These are phyloP conservation scores for Taiozyma sp. DNA, from an alignment of 1,139 yeast genomes.

Conservation along the genomic window DNA sequence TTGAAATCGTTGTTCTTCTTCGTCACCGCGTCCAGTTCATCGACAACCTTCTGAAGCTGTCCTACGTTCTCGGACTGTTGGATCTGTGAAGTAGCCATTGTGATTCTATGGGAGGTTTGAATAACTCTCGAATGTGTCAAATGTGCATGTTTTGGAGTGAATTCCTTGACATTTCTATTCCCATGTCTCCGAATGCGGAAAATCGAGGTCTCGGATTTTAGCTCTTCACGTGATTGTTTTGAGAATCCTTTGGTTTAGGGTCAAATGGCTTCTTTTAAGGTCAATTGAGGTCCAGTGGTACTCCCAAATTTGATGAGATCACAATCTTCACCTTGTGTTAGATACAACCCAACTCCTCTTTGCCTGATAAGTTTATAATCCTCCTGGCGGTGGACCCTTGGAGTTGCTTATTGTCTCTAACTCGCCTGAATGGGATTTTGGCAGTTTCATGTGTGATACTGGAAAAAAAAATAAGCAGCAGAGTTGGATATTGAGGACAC, in stretches of 20 bases:
- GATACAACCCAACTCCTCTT: too few relatives aligned
- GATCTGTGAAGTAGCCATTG: constrained; percentile 13
- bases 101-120: not conserved
- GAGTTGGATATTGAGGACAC: not conserved
- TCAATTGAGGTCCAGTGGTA: too few relatives aligned
- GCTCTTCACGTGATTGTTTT: not conserved
- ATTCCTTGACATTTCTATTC: not conserved
- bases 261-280: too few relatives aligned
- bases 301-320: too few relatives aligned
- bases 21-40: constrained; percentile 8
- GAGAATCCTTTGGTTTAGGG: too few relatives aligned
- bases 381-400: too few relatives aligned
- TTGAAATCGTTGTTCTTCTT: constrained; percentile 7
- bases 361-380: too few relatives aligned
- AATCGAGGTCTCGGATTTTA: not conserved
- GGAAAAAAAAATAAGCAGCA: not conserved
- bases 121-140: not conserved
- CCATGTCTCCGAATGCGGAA: not conserved
- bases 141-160: not conserved
- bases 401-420: too few relatives aligned
- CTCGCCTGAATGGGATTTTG: not conserved
- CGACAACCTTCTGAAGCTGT: constrained; percentile 11
- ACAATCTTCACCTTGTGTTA: too few relatives aligned
- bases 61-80: constrained; percentile 22
- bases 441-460: not conserved